Percentiles rank a stretch among this genome's conserved stretches.
phyloP scores from a whole-genome alignment of 2,329 filamentous ascomycete genomes.

The Fusarium sp. region DNA sequence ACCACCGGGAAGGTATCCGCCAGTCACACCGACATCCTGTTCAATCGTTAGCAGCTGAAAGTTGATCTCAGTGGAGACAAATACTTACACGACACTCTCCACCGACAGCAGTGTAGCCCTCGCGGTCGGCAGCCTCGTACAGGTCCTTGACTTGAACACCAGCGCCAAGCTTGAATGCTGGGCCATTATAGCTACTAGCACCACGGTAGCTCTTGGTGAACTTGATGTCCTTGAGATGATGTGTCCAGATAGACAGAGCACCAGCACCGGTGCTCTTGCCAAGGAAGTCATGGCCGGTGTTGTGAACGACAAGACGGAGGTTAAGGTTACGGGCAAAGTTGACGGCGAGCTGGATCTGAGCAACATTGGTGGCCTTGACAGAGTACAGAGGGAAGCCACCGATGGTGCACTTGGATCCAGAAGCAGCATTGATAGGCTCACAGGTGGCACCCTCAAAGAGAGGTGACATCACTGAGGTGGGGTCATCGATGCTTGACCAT shows the following conservation, averaged over 20 bases:
- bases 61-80: rapidly evolving
- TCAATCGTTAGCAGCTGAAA: neutral
- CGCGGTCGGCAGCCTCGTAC: conserved; percentile 59
- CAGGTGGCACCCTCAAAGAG: conserved; percentile 58
- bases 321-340: conserved; percentile 63
- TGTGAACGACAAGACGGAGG: conserved; percentile 62
- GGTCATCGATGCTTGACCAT: conserved; percentile 48
- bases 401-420: conserved; percentile 52
- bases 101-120: conserved; percentile 65
- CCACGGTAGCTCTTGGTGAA: conserved; percentile 57
- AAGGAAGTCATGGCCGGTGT: conserved; percentile 66
- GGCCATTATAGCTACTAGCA: conserved; percentile 60
- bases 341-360: conserved; percentile 61
- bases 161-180: conserved; percentile 66
- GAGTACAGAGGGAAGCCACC: conserved; percentile 60
- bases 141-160: conserved; percentile 66
- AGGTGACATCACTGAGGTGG: conserved; percentile 58
- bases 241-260: conserved; percentile 57
- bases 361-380: conserved; percentile 58
- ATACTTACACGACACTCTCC: conserved; percentile 60
- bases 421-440: conserved; percentile 48
- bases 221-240: conserved; percentile 57
- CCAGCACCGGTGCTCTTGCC: conserved; percentile 70
- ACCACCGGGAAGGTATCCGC: conserved; percentile 72
- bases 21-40: conserved; percentile 67